Percentiles rank a stretch among this genome's conserved stretches.
Conservation (phyloP, 805 yeast species). For the Barnettozyma pratensis region DNA sequence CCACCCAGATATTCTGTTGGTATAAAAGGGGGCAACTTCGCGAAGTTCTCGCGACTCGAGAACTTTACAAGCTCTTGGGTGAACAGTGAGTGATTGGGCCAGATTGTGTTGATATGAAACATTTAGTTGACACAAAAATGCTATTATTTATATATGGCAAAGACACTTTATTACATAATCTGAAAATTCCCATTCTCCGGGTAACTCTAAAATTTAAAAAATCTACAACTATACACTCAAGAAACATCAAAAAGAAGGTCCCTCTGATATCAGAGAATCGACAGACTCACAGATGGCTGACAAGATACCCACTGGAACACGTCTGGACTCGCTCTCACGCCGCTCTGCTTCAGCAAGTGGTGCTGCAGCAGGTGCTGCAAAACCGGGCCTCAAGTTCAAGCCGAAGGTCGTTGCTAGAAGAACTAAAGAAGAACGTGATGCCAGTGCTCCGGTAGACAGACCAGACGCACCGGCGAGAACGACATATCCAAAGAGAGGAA, state of each 20-base stretch:
- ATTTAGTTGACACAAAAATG: no score
- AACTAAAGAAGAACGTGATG: conserved; percentile 77
- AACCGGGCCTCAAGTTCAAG: conserved; percentile 65
- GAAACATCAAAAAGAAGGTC: not conserved
- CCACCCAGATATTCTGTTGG: no score
- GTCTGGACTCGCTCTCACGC: conserved; percentile 36
- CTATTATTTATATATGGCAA: no score
- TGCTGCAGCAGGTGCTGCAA: conserved; percentile 31
- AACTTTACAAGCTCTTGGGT: no score
- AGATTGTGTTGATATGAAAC: no score
- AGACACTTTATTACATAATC: no score
- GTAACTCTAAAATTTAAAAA: no score
- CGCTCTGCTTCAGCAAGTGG: conserved; percentile 11
- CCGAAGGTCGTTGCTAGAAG: conserved; percentile 87
- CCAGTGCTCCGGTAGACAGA: conserved; percentile 49
- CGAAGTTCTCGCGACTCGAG: no score
- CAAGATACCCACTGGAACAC: conserved; percentile 19
- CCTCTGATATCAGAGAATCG: not conserved
- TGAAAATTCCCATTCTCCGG: no score
- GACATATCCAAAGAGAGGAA: conserved; percentile 5
- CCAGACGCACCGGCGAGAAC: conserved; percentile 8
- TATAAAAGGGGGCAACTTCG: no score
- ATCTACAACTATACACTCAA: no score
- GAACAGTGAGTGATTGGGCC: no score
- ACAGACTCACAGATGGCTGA: conserved; percentile 16